A percentile compares a stretch with the other conserved stretches of the same genome.
phyloP scores from a whole-genome alignment of 257 asterid genomes.

The Jasminum sambac region DNA sequence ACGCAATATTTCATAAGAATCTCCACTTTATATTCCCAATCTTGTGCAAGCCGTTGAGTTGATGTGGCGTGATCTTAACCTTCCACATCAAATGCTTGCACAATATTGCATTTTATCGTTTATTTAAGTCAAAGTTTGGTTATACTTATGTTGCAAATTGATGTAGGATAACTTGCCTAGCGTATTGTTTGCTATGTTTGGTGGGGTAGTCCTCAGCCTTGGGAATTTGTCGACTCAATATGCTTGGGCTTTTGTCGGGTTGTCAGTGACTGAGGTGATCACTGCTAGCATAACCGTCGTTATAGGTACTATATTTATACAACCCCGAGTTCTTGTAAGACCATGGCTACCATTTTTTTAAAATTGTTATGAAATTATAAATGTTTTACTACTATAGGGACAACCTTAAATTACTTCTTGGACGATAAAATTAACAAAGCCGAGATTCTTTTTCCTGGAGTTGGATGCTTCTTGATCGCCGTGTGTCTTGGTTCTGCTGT shows the following conservation, averaged over 20 bases:
- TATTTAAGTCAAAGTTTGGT: background rate
- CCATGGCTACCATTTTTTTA: too few species aligned
- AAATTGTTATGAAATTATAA: constrained; percentile 16
- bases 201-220: constrained; percentile 83
- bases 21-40: too few species aligned
- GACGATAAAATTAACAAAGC: constrained; percentile 89
- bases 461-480: constrained; percentile 86
- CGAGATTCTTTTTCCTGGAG: constrained; percentile 90
- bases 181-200: constrained; percentile 83
- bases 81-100: too few species aligned
- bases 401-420: constrained; percentile 82
- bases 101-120: background rate
- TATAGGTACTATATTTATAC: constrained; percentile 52
- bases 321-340: background rate
- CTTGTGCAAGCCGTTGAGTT: too few species aligned
- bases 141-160: background rate
- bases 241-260: constrained; percentile 95
- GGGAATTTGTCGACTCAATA: constrained; percentile 90
- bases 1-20: too few species aligned
- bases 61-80: too few species aligned
- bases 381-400: constrained; percentile 43
- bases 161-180: constrained; percentile 84
- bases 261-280: constrained; percentile 86
- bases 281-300: constrained; percentile 84
- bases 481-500: constrained; percentile 81